phyloP scores from a whole-genome alignment of 805 yeast species.

The Cyberlindnera lachancei region DNA sequence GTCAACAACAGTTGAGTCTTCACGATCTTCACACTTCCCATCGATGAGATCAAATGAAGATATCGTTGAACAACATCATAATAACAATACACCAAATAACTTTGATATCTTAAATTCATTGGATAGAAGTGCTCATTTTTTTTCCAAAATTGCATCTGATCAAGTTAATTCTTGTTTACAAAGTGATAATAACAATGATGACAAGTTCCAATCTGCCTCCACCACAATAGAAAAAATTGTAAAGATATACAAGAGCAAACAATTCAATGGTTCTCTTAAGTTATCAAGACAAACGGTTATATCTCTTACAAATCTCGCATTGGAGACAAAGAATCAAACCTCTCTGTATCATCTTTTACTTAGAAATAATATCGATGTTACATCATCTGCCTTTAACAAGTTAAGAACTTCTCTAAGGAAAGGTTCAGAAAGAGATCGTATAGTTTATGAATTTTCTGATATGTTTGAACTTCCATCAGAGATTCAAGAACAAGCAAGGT shows the following conservation, averaged over 20 bases:
- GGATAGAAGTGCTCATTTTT: background rate
- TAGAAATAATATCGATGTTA: constrained; percentile 1
- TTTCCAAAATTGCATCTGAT: constrained; percentile 1
- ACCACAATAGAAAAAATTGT: background rate
- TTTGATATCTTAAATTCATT: too few relatives aligned
- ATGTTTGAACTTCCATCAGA: constrained; percentile 3
- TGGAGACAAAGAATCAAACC: background rate
- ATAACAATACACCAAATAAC: too few relatives aligned
- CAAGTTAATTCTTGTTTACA: background rate
- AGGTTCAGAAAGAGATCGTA: constrained; percentile 2
- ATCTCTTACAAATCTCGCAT: background rate
- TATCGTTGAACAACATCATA: too few relatives aligned
- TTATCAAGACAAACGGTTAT: background rate
- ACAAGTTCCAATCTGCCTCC: background rate
- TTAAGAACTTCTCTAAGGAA: constrained; percentile 4
- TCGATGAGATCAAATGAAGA: too few relatives aligned
- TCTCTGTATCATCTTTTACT: constrained; percentile 1
- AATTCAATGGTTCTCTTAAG: background rate
- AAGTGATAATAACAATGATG: background rate
- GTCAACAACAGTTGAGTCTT: too few relatives aligned
- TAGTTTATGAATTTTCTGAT: constrained; percentile 6
- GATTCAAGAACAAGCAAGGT: background rate
- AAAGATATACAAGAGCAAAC: background rate
- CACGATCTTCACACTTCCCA: too few relatives aligned
- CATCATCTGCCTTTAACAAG: background rate